Evolutionary conservation across 2,329 filamentous ascomycete species (phyloP), one percentile per base, ranked within the genome.

Genomic region (Nemania bipapillata): DNA sequence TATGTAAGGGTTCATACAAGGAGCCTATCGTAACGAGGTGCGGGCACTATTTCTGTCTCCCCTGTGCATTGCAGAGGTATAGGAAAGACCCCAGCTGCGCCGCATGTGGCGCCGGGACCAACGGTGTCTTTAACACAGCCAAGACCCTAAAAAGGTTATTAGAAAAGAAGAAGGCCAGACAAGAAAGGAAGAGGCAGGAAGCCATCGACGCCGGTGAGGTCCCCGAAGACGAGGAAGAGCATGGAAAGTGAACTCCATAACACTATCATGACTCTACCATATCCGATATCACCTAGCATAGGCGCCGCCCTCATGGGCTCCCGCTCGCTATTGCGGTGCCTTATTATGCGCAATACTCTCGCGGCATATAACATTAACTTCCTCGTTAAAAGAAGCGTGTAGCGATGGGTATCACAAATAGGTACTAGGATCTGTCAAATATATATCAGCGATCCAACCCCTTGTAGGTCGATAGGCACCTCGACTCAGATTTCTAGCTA

Each of bases 21-120:
- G 86, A 88, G 65, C 95, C 96, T 0, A 87, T 98, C 12, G 83
- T 95, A 26, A 98, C 96, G 12, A 91, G 93, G 72, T 99, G 96
- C 74, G 92, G 93, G 0, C 96, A 99, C 79, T 98, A 98, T 80
- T 98, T 98, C 77, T 99, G 96, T 78, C 92, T 97, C 79, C 85
- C 87, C 0, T 99, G 96, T 80, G 96, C 96, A 28, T 83, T 98
- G 74, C 89, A 92, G 78, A 83, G 94, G 72, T 98, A 97, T 78
- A 86, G 92, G 70, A 96, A 93, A 77, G 93, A 94, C 74, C 94
- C 94, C 3, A 89, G 88, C 2, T 98, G 96, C 79, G 93, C 92
- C 1, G 92, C 91, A 3, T 98, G 96, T 79, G 92, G 93, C 0
- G 85, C 90, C 0, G 92, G 93, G 4, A 98, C 94, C 0, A 90